Evolutionary conservation across 305 asterid genomes (phyloP).

Genomic region (Lippia alba): DNA sequence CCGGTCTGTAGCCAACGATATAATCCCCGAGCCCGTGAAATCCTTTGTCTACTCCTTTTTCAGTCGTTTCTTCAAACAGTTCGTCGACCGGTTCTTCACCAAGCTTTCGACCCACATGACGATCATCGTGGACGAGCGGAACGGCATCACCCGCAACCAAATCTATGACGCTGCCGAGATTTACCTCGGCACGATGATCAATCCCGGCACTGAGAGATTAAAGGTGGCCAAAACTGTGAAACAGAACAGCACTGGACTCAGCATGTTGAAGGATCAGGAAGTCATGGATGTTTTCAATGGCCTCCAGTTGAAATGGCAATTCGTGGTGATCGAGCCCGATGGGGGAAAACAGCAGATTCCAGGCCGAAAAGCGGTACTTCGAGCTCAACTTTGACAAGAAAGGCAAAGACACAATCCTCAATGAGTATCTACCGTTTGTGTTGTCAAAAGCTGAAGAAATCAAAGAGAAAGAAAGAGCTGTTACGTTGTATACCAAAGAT

Average conservation of each 20-base stretch:
- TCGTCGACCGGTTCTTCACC: conserved; percentile 45
- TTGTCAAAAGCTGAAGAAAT: conserved; percentile 57
- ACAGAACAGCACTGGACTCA: conserved; percentile 48
- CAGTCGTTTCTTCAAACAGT: conserved; percentile 38
- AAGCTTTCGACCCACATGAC: conserved; percentile 42
- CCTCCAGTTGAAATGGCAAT: conserved; percentile 56
- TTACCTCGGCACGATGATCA: conserved; percentile 63
- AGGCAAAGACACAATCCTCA: conserved; percentile 43
- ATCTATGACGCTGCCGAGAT: conserved; percentile 72
- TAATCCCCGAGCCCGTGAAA: conserved; percentile 52
- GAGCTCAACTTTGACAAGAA: conserved; percentile 62
- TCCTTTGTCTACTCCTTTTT: conserved; percentile 41
- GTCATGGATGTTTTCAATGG: conserved; percentile 44
- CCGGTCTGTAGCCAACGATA: conserved; percentile 60
- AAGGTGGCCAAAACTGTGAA: conserved; percentile 54
- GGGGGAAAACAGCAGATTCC: conserved; percentile 23
- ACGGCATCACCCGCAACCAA: conserved; percentile 62
- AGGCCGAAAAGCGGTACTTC: conserved; percentile 56
- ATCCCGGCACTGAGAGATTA: conserved; percentile 51
- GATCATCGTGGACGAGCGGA: conserved; percentile 62
- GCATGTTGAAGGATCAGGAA: conserved; percentile 54
- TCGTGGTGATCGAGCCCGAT: conserved; percentile 53
- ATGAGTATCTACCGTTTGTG: conserved; percentile 58
- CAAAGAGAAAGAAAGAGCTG: conserved; percentile 45
- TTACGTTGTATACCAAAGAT: conserved; percentile 66